These are phyloP conservation scores for Quillaja saponaria DNA, from an alignment of 306 rosid species.

Conservation along the genomic window DNA sequence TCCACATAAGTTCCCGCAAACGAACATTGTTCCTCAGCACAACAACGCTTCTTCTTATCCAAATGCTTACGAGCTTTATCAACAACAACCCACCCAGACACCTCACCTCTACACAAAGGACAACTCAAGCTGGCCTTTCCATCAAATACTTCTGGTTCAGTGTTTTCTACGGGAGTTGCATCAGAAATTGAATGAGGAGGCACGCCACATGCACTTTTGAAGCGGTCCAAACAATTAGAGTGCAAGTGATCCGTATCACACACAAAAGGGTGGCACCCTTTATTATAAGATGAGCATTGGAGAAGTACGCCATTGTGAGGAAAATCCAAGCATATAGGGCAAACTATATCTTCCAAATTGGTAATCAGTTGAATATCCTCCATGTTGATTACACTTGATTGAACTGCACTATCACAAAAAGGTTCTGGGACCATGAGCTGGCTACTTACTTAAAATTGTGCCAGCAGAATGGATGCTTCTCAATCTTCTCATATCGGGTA, in stretches of 20 bases:
- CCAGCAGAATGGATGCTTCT: constrained; percentile 23
- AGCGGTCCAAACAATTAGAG: constrained; percentile 93
- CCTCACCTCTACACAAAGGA: constrained; percentile 93
- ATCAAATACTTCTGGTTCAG: constrained; percentile 48
- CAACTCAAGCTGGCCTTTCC: constrained; percentile 59
- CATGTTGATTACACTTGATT: constrained; percentile 22
- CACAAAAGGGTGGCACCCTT: constrained; percentile 85
- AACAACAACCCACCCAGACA: constrained; percentile 77
- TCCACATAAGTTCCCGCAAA: constrained; percentile 80
- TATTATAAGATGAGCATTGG: constrained; percentile 76
- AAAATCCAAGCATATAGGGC: constrained; percentile 93
- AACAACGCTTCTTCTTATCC: constrained; percentile 80
- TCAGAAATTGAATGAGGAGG: constrained; percentile 48
- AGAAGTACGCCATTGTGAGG: constrained; percentile 92
- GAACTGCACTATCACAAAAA: constrained; percentile 27
- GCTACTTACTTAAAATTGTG: constrained; percentile 9
- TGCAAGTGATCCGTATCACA: constrained; percentile 85
- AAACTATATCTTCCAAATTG: constrained; percentile 69
- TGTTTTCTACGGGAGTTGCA: constrained; percentile 33
- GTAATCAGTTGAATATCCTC: constrained; percentile 51
- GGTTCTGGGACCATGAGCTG: constrained; percentile 25
- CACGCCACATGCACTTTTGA: constrained; percentile 64
- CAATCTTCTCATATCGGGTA: constrained; percentile 9
- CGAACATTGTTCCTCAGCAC: constrained; percentile 69
- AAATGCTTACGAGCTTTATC: constrained; percentile 67